These are phyloP conservation scores for Leccinellum rugosiceps DNA, from an alignment of 768 basidiomycete species.

Conservation along the genomic window DNA sequence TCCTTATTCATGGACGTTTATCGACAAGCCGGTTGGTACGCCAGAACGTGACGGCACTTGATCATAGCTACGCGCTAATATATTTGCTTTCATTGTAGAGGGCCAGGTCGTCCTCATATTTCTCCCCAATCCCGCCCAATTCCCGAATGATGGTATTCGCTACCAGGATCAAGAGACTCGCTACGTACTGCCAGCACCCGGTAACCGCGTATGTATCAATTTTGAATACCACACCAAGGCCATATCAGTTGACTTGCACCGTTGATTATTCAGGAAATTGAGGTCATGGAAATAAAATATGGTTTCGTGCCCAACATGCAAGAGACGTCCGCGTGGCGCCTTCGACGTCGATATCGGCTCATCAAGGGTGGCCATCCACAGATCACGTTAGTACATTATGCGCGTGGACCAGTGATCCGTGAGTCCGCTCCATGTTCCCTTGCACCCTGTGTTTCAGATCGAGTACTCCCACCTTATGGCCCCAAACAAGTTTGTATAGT, in stretches of 20 bases:
- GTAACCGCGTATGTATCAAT: slow-evolving; percentile 48
- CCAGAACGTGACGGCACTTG: background rate
- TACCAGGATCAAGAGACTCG: slow-evolving; percentile 72
- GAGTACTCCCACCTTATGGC: slow-evolving; percentile 8
- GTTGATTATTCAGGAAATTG: slow-evolving; percentile 56
- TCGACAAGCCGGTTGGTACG: slow-evolving; percentile 76
- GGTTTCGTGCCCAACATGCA: slow-evolving; percentile 70
- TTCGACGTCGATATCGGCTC: slow-evolving; percentile 70
- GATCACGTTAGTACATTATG: slow-evolving; percentile 75
- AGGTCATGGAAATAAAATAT: slow-evolving; percentile 67
- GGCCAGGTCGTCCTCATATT: slow-evolving; percentile 67
- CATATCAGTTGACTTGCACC: background rate
- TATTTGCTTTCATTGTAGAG: slow-evolving; percentile 37
- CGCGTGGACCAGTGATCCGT: slow-evolving; percentile 62
- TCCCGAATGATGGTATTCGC: slow-evolving; percentile 75
- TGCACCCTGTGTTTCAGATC: slow-evolving; percentile 20
- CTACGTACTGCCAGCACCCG: slow-evolving; percentile 46
- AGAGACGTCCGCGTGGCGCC: slow-evolving; percentile 63
- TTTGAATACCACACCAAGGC: background rate
- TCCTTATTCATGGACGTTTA: slow-evolving; percentile 70
- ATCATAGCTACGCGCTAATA: background rate
- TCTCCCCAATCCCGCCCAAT: slow-evolving; percentile 53
- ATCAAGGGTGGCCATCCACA: slow-evolving; percentile 69
- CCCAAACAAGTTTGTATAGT: background rate
- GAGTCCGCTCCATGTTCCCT: slow-evolving; percentile 31